These are phyloP conservation scores for Diaporthe citri DNA, from an alignment of 2,329 filamentous ascomycete species.

Conservation along the genomic window DNA sequence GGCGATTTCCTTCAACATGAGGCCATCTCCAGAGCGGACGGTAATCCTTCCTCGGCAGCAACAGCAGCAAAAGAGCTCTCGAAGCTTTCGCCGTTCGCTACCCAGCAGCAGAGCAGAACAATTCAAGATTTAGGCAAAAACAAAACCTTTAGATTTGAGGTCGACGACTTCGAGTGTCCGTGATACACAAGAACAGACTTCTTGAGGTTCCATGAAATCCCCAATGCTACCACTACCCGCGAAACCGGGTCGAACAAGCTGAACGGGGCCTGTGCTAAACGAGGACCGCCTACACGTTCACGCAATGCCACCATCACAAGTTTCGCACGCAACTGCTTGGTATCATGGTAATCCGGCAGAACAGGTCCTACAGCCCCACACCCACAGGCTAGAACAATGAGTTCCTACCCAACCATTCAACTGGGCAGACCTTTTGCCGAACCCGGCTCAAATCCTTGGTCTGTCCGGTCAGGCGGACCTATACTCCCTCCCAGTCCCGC, in stretches of 20 bases:
- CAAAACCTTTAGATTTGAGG: conserved; percentile 13
- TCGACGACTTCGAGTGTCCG: conserved; percentile 28
- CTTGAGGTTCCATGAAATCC: too few relatives aligned
- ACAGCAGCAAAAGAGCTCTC: conserved; percentile 32
- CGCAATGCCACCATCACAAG: conserved; percentile 11
- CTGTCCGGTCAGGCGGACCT: conserved; percentile 1
- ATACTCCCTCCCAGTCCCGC: background rate
- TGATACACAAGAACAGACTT: conserved; percentile 26
- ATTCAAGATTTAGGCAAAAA: conserved; percentile 33
- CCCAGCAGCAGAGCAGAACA: conserved; percentile 34
- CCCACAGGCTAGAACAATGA: background rate
- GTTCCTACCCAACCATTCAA: background rate
- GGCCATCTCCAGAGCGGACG: conserved; percentile 25
- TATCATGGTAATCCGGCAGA: background rate
- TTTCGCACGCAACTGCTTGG: background rate
- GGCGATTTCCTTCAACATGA: conserved; percentile 11
- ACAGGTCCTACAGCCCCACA: background rate
- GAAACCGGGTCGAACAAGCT: background rate
- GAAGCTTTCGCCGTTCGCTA: conserved; percentile 32
- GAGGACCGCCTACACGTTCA: background rate
- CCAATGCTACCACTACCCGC: too few relatives aligned
- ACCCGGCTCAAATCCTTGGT: background rate
- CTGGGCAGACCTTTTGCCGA: background rate
- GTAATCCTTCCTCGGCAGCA: conserved; percentile 13
- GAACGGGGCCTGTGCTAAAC: background rate